phyloP scores from a whole-genome alignment of 2,329 filamentous ascomycete genomes.

The Xylaria sp. region DNA sequence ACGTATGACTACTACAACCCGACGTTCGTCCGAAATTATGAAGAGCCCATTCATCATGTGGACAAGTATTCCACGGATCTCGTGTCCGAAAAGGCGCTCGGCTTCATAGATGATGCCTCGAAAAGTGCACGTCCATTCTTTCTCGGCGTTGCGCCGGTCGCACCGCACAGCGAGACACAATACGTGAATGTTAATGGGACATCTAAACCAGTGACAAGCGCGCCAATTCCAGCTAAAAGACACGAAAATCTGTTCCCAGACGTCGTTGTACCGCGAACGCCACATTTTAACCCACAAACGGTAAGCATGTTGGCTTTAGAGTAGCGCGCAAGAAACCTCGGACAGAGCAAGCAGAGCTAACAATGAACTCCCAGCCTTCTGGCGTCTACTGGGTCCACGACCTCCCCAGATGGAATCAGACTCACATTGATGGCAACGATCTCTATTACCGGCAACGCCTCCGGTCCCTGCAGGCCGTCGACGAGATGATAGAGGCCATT shows the following conservation, averaged over 20 bases:
- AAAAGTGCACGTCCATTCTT: conserved; percentile 65
- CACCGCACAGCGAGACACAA: conserved; percentile 54
- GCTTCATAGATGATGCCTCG: conserved; percentile 65
- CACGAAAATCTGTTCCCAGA: conserved; percentile 70
- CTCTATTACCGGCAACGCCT: conserved; percentile 60
- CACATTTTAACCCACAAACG: conserved; percentile 71
- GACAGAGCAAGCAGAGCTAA: conserved; percentile 11
- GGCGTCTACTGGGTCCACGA: conserved; percentile 58
- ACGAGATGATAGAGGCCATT: conserved; percentile 64
- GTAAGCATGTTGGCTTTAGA: conserved; percentile 46
- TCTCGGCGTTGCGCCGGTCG: conserved; percentile 68
- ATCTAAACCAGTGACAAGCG: conserved; percentile 49
- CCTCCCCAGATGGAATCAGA: conserved; percentile 53
- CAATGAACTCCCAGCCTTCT: conserved; percentile 38
- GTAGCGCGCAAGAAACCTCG: not conserved
- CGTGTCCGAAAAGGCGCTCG: conserved; percentile 61
- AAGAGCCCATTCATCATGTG: conserved; percentile 64
- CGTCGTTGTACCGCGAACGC: conserved; percentile 68
- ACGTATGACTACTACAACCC: conserved; percentile 73
- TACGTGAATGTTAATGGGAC: conserved; percentile 47
- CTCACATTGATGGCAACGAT: conserved; percentile 60
- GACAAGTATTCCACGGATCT: conserved; percentile 67
- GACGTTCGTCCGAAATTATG: conserved; percentile 66
- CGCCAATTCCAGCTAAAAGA: conserved; percentile 66
- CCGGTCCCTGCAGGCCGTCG: conserved; percentile 63